phyloP scores from a whole-genome alignment of 192 early-diverging fungal genomes.

The Funneliformis mosseae region DNA sequence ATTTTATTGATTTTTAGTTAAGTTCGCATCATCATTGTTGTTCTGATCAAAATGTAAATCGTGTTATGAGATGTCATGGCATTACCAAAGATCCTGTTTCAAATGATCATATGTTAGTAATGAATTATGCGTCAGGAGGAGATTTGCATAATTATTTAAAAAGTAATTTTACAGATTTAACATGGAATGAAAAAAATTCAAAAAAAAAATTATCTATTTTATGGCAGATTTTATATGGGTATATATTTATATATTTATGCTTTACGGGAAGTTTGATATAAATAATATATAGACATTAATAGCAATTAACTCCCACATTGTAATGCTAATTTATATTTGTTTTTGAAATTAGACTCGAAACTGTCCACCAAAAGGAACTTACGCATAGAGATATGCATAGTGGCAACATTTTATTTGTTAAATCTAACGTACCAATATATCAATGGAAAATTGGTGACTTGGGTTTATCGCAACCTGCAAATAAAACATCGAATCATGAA shows the following conservation, averaged over 20 bases:
- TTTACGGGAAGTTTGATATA: too few relatives aligned
- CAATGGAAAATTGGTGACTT: too few relatives aligned
- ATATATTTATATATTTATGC: not conserved
- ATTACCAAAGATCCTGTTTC: not conserved
- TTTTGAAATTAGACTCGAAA: not conserved
- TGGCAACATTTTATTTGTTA: conserved; percentile 1
- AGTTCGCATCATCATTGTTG: too few relatives aligned
- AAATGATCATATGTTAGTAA: not conserved
- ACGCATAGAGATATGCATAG: conserved; percentile 7
- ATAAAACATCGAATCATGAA: too few relatives aligned
- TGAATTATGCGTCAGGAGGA: not conserved
- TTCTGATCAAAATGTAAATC: too few relatives aligned
- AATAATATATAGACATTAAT: too few relatives aligned
- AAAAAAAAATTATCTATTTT: not conserved
- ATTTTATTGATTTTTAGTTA: not conserved
- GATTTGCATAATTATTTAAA: not conserved
- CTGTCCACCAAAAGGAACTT: not conserved
- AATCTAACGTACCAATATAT: too few relatives aligned
- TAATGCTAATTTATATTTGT: too few relatives aligned
- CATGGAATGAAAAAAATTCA: too few relatives aligned
- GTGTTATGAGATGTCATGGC: too few relatives aligned
- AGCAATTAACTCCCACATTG: too few relatives aligned
- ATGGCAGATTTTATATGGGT: not conserved
- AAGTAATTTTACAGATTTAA: not conserved
- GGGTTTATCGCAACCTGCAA: too few relatives aligned